Base-by-base conservation (phyloP, 495 filamentous ascomycete species). In the Aspergillus campestris region DNA sequence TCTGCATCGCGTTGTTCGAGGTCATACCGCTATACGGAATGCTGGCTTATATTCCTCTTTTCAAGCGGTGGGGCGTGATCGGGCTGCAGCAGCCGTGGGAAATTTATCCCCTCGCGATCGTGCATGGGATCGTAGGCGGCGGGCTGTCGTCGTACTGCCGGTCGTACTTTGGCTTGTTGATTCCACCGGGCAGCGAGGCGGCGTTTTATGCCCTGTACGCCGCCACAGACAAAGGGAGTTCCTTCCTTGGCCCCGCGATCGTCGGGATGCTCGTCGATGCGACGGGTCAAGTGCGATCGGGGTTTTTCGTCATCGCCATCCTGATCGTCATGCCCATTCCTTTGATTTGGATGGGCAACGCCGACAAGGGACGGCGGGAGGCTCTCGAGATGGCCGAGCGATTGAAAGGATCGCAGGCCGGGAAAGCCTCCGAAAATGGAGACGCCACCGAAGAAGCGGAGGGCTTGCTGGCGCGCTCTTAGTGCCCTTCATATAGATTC, bases 141-240 rank as follows among this genome's bases (percentile, higher is more conserved):
- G 89, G 89, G 0, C 64, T 95, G 24, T 80, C 81, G 38, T 83
- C 82, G 9, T 94, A 94, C 61, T 94, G 89, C 56, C 81, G 89
- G 1, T 87, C 83, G 41, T 72, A 94, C 40, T 95, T 81, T 52
- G 89, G 88, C 6, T 79, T 90, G 60, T 66, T 95, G 40, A 79
- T 95, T 56, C 89, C 89, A 5, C 87, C 87, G 0, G 89, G 89
- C n/a, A 87, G 75, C 27, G 89, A 95, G 60, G 89, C 89, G 0
- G 87, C 89, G 0, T 95, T 95, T 55, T 95, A 89, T 62, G 89
- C 89, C 0, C 73, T 95, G 5, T 95, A 94, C 53, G 89, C 89
- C 3, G 91, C 92, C 40, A 95, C 89, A 7, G 89, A 95, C 56
- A 95, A 95, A 59, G 89, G 89, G 0, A 88, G 83, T 27, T 88